phyloP scores from a whole-genome alignment of 164 flowering plant genomes.

The Chimonanthus praecox region DNA sequence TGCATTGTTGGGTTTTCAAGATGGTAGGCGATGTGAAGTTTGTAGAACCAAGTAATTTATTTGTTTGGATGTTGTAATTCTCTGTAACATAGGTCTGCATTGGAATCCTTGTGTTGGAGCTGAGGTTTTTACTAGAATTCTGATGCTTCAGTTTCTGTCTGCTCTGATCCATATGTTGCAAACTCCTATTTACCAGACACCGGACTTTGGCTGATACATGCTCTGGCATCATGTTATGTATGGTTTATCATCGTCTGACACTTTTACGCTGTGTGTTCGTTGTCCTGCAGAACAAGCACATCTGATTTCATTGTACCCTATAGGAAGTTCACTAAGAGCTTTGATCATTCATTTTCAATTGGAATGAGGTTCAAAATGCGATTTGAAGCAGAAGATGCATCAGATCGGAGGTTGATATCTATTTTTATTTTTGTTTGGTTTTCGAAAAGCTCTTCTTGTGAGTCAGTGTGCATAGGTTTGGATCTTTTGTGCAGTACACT shows the following conservation, averaged over 20 bases:
- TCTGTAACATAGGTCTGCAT: too few relatives aligned
- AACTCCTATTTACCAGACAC: too few relatives aligned
- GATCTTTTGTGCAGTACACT: constrained; percentile 34
- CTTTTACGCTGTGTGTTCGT: background rate
- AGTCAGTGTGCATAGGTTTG: background rate
- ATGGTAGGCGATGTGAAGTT: too few relatives aligned
- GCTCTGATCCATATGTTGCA: too few relatives aligned
- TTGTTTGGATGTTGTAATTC: too few relatives aligned
- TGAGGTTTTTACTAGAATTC: too few relatives aligned
- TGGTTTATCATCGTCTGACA: background rate
- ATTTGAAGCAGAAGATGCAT: constrained; percentile 81
- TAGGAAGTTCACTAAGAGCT: constrained; percentile 57
- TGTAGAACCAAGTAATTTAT: too few relatives aligned
- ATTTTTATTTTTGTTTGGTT: background rate
- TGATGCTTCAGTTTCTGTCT: too few relatives aligned
- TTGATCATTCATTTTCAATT: constrained; percentile 35
- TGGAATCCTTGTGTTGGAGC: too few relatives aligned
- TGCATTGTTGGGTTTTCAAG: too few relatives aligned
- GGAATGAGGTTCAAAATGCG: constrained; percentile 91
- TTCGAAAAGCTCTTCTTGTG: background rate
- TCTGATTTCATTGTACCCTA: constrained; percentile 75
- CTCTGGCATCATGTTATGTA: background rate
- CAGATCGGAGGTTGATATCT: constrained; percentile 64
- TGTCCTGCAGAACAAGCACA: constrained; percentile 55
- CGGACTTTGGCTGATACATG: too few relatives aligned